These are phyloP conservation scores for Eimeria mitis DNA, from an alignment of 169 alveolate species.

Conservation along the genomic window DNA sequence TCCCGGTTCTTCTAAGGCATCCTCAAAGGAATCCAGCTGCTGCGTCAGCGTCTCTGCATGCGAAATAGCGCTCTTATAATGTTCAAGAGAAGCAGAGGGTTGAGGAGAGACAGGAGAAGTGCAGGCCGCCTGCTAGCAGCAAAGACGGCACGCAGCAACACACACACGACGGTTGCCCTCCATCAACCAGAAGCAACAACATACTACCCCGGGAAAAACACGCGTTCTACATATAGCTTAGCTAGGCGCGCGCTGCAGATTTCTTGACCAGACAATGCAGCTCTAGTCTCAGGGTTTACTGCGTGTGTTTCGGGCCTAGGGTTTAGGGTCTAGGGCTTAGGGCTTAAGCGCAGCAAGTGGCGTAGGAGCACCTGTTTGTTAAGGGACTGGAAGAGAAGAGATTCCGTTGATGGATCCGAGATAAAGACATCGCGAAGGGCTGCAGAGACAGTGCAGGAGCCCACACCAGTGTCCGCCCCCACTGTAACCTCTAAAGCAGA, in stretches of 20 bases:
- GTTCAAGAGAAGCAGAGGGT: neutral
- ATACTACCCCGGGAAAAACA: neutral
- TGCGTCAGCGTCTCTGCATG: conserved; percentile 2
- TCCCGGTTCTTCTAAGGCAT: conserved; percentile 1
- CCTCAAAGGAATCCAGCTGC: conserved; percentile 21
- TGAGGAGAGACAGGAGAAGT: neutral
- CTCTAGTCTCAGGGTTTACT: neutral
- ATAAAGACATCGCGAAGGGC: conserved; percentile 64
- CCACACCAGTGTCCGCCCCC: conserved; percentile 58
- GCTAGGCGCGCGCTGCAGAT: neutral
- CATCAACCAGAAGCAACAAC: neutral
- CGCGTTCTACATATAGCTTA: neutral
- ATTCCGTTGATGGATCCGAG: conserved; percentile 74
- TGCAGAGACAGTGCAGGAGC: conserved; percentile 64
- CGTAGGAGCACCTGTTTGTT: conserved; percentile 21
- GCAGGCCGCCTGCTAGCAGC: neutral
- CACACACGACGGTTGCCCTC: neutral
- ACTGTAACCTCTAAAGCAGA: neutral
- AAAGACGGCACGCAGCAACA: conserved; percentile 10
- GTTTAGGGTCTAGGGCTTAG: neutral
- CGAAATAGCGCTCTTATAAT: conserved; percentile 3
- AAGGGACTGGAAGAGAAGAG: conserved; percentile 75
- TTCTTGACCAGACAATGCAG: neutral
- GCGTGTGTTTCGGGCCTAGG: neutral
- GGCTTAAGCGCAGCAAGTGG: neutral